Evolutionary conservation across 495 filamentous ascomycete species (phyloP).

Genomic region (Podospora didyma): DNA sequence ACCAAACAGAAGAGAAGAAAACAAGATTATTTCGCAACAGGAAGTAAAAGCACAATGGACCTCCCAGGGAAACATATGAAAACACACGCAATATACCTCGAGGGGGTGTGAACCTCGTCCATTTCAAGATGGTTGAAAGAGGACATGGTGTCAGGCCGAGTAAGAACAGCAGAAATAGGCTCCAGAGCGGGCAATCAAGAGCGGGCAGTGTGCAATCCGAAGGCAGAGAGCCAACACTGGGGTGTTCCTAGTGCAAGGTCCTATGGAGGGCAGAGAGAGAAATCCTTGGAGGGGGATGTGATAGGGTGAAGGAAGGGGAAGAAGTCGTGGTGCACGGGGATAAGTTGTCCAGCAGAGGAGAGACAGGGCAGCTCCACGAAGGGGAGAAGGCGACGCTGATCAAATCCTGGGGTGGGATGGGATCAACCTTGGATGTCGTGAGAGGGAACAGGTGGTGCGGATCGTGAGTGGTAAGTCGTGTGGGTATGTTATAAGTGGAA

Average conservation of each 20-base stretch:
- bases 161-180: slow-evolving; percentile 44
- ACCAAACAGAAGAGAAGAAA: slow-evolving; percentile 12
- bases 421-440: background rate
- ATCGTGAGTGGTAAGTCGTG: background rate
- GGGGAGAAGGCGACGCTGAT: slow-evolving; percentile 4
- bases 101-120: slow-evolving; percentile 51
- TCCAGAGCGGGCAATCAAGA: slow-evolving; percentile 19
- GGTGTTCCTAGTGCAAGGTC: slow-evolving; percentile 13
- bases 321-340: slow-evolving; percentile 17
- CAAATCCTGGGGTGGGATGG: slow-evolving; percentile 11
- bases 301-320: background rate
- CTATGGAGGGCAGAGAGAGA: slow-evolving; percentile 19
- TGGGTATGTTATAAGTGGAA: slow-evolving; percentile 9
- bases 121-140: slow-evolving; percentile 44
- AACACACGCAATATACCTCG: slow-evolving; percentile 45
- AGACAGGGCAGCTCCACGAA: slow-evolving; percentile 10
- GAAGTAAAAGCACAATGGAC: slow-evolving; percentile 28
- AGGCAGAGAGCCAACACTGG: slow-evolving; percentile 12
- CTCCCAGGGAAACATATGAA: slow-evolving; percentile 30
- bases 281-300: slow-evolving; percentile 23
- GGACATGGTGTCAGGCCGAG: slow-evolving; percentile 44
- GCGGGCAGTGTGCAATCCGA: slow-evolving; percentile 17
- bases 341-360: slow-evolving; percentile 18
- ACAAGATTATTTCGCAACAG: slow-evolving; percentile 28
- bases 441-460: background rate